Conservation (phyloP, 768 basidiomycete species). For the Fomitopsis serialis region DNA sequence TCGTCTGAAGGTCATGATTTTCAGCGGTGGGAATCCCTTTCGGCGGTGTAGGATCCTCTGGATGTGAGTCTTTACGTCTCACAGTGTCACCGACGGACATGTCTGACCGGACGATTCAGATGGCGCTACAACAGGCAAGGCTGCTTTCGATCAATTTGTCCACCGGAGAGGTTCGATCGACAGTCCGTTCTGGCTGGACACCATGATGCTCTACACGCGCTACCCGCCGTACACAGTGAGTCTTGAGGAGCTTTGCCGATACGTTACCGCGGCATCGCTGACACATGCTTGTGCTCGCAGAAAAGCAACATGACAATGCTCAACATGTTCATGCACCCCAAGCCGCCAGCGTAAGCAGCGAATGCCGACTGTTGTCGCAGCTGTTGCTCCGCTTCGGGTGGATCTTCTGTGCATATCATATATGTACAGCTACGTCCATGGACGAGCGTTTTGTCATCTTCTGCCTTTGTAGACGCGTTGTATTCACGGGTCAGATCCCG, state of each 20-base stretch:
- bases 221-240: constrained; percentile 10
- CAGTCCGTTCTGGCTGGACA: constrained; percentile 29
- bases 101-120: constrained; percentile 36
- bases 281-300: neutral
- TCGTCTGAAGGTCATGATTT: neutral
- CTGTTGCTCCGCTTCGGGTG: neutral
- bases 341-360: neutral
- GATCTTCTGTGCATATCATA: neutral
- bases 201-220: constrained; percentile 4
- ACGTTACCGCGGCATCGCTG: neutral
- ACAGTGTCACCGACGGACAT: neutral
- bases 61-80: constrained; percentile 41
- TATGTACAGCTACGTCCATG: neutral
- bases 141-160: constrained; percentile 69
- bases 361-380: neutral
- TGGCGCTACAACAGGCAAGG: constrained; percentile 58
- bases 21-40: constrained; percentile 62
- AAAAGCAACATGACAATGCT: neutral
- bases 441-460: no score
- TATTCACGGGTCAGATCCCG: no score
- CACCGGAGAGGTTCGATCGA: constrained; percentile 56
- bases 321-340: neutral
- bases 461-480: no score
- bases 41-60: constrained; percentile 66
- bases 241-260: neutral